Percentiles rank a stretch among this genome's conserved stretches.
Conservation (phyloP, 441 rosid species). For the Brassica hybrid region DNA sequence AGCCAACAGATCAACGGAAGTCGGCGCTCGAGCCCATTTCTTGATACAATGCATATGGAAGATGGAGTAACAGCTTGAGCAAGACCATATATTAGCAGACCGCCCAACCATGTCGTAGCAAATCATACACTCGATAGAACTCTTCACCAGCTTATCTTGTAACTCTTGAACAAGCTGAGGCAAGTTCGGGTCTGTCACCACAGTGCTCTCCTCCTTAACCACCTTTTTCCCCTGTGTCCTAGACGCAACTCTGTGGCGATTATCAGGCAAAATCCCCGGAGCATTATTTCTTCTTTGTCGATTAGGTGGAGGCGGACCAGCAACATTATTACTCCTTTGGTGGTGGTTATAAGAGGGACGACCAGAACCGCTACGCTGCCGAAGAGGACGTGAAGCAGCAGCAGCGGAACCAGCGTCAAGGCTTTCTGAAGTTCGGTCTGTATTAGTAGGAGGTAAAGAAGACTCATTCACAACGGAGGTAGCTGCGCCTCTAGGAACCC, state of each 20-base stretch:
- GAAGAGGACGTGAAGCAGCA: slow-evolving; percentile 19
- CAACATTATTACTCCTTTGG: slow-evolving; percentile 21
- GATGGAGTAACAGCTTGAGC: slow-evolving; percentile 93
- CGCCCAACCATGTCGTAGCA: slow-evolving; percentile 95
- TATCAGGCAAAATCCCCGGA: background rate
- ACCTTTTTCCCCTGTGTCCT: slow-evolving; percentile 52
- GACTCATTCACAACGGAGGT: slow-evolving; percentile 34
- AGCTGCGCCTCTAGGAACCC: slow-evolving; percentile 80
- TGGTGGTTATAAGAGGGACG: slow-evolving; percentile 20
- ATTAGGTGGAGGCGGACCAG: slow-evolving; percentile 34
- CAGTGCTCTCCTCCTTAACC: slow-evolving; percentile 40
- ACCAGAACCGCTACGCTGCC: slow-evolving; percentile 22
- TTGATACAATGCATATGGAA: slow-evolving; percentile 93
- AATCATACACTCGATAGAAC: slow-evolving; percentile 93
- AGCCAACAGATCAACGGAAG: slow-evolving; percentile 76
- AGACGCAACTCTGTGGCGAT: slow-evolving; percentile 43
- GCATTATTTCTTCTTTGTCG: slow-evolving; percentile 2
- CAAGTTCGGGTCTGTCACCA: slow-evolving; percentile 59
- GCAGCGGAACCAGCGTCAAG: slow-evolving; percentile 4
- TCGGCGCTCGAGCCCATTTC: slow-evolving; percentile 98
- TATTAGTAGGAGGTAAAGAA: slow-evolving; percentile 21
- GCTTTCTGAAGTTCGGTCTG: slow-evolving; percentile 8
- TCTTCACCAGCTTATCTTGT: slow-evolving; percentile 84
- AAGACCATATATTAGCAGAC: slow-evolving; percentile 90
- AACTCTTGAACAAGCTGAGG: slow-evolving; percentile 96